Percentiles rank a stretch among this genome's conserved stretches.
Conservation (phyloP, 331 rosid species). For the Pyracantha coccinea region DNA sequence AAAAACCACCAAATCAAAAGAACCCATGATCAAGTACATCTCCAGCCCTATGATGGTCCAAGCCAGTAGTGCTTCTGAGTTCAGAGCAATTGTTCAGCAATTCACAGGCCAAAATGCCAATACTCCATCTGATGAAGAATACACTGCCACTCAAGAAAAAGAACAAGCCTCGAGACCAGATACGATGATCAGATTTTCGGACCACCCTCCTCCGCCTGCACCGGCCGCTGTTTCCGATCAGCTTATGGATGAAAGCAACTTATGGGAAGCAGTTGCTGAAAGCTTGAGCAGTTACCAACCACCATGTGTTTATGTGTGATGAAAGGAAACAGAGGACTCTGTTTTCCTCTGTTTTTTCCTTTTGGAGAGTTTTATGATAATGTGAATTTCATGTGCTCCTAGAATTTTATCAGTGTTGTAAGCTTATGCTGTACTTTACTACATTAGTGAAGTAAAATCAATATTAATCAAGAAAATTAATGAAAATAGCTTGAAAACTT, state of each 20-base stretch:
- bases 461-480: no score
- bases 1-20: conserved; percentile 9
- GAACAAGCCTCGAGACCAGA: neutral
- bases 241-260: conserved; percentile 1
- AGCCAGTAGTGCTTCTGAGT: conserved; percentile 33
- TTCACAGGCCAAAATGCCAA: conserved; percentile 32
- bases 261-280: conserved; percentile 16
- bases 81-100: conserved; percentile 38
- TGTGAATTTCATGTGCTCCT: neutral
- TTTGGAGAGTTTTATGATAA: neutral
- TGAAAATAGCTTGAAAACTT: no score
- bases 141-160: neutral
- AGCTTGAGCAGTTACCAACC: neutral
- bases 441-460: neutral
- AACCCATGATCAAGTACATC: conserved; percentile 30
- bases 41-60: conserved; percentile 37
- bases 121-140: neutral
- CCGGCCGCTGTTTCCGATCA: neutral
- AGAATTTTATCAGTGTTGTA: neutral
- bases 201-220: neutral
- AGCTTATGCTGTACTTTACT: neutral
- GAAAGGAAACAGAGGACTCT: no score
- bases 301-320: conserved; percentile 7
- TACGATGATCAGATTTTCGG: neutral
- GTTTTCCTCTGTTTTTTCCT: neutral